These are phyloP conservation scores for Diplosphaera chodatii DNA, from an alignment of 139 green algal genomes.

Conservation along the genomic window DNA sequence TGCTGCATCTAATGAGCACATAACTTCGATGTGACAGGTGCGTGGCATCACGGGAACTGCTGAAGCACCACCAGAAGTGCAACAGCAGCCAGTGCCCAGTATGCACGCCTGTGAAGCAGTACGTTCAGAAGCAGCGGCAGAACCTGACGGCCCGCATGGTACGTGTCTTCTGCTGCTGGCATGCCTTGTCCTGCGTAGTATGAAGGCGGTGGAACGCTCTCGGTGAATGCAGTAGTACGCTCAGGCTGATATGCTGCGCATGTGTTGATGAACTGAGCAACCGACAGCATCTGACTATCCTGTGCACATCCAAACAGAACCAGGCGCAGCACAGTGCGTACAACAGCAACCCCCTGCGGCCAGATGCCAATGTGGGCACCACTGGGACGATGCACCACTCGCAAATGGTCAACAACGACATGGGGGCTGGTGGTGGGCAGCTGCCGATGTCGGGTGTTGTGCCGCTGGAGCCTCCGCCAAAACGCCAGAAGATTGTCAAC, in stretches of 20 bases:
- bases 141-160: slow-evolving; percentile 4
- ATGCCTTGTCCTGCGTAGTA: too few relatives aligned
- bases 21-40: slow-evolving; percentile 59
- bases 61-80: slow-evolving; percentile 94
- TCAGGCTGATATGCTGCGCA: too few relatives aligned
- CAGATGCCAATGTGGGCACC: not conserved
- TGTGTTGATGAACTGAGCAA: too few relatives aligned
- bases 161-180: not conserved
- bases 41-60: slow-evolving; percentile 72
- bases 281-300: too few relatives aligned
- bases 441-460: slow-evolving; percentile 12
- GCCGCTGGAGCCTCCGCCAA: slow-evolving; percentile 2
- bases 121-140: slow-evolving; percentile 69
- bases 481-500: slow-evolving; percentile 10
- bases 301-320: too few relatives aligned
- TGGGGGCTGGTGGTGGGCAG: slow-evolving; percentile 21
- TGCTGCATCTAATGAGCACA: too few relatives aligned
- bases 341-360: not conserved
- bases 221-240: too few relatives aligned
- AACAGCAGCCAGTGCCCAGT: slow-evolving; percentile 67
- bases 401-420: not conserved
- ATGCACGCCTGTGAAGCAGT: slow-evolving; percentile 88
- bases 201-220: too few relatives aligned
- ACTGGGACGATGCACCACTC: not conserved
- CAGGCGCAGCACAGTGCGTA: not conserved